phyloP scores from a whole-genome alignment of 441 rosid species.

The Syzygium malaccense region DNA sequence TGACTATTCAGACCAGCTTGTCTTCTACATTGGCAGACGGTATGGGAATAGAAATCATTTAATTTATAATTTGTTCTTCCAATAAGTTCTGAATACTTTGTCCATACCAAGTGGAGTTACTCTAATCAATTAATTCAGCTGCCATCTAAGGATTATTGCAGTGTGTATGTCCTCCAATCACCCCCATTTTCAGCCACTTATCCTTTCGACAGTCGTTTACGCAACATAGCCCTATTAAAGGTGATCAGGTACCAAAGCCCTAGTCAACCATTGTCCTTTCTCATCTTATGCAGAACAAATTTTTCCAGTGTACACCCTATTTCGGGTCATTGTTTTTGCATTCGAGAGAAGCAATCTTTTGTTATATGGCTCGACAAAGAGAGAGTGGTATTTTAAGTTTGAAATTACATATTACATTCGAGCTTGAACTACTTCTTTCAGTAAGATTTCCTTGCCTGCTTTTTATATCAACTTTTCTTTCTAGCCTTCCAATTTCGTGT shows the following conservation, averaged over 20 bases:
- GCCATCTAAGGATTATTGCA: not conserved
- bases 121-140: not conserved
- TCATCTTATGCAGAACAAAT: not conserved
- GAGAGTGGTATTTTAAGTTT: not conserved
- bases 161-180: not conserved
- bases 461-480: not conserved
- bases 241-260: not conserved
- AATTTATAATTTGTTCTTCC: not conserved
- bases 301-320: not conserved
- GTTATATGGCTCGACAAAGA: not conserved
- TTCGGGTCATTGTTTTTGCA: not conserved
- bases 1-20: not conserved
- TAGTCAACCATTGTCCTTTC: not conserved
- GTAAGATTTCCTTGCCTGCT: not conserved
- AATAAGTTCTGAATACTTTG: not conserved
- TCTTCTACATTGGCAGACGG: not conserved
- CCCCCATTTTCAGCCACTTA: not conserved
- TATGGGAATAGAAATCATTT: not conserved
- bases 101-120: not conserved
- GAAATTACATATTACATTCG: not conserved
- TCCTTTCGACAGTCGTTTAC: not conserved
- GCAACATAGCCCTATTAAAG: not conserved
- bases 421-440: not conserved
- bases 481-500: not conserved
- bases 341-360: too few relatives aligned